Base-by-base conservation (phyloP, 805 yeast species). In the Zygoascus tannicola region DNA sequence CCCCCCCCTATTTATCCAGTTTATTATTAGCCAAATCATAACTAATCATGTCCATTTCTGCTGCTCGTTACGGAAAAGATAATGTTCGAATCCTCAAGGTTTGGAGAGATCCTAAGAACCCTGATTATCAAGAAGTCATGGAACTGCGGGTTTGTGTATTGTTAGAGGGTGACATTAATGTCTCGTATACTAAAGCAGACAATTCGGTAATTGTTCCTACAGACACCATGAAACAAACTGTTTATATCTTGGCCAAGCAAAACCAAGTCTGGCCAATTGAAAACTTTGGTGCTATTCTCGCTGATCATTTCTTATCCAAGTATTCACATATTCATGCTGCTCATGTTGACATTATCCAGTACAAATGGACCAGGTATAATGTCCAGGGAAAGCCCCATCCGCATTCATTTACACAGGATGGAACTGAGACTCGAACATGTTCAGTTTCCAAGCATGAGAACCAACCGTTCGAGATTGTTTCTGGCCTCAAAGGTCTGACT, bases 21-120 rank as follows among this genome's bases (percentile, higher is more conserved):
- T 15, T 34, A 15, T 34, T 34, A 15, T 14, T 15, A 10, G 15
- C 10, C 15, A 16, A 34, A 19, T 16, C 22, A n/a, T n/a, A n/a
- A n/a, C n/a, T n/a, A n/a, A n/a, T n/a, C 14, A 44, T 38, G 44
- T 22, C 34, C 14, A 5, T 44, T 15, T 18, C 48, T 26, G 19
- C 28, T 26, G 80, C 94, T 22, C 68, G 84, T 23, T 88, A 88
- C 72, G 97, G 97, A 52, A 88, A 88, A 63, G 94, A 79, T 63
- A 85, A 86, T 67, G 96, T 88, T 61, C 86, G 88, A 63, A 84
- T 88, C 64, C 74, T 88, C 56, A 88, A 87, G 67, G 95, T 87
- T 55, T 81, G 78, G 66, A 83, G 81, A 58, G 85, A 85, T 66
- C 74, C 83, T 47, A 50, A 67, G 42, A 74, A 86, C 66, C 87